Base-by-base conservation (phyloP, 2,329 filamentous ascomycete genomes). In the Phyllosticta citriasiana region DNA sequence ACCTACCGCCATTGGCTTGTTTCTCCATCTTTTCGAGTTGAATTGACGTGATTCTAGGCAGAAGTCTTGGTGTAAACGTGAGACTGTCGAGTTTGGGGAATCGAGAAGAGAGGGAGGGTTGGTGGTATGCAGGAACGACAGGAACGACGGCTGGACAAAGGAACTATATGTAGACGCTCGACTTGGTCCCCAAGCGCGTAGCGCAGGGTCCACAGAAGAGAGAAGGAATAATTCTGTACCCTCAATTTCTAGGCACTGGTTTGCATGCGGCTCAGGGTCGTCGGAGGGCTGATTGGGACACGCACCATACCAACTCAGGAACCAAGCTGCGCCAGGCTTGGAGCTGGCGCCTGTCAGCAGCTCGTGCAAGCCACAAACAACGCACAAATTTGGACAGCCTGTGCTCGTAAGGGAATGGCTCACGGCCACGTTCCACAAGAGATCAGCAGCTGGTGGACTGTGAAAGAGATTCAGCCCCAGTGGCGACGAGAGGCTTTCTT, bases 1-100 rank as follows among this genome's bases (percentile, higher is more conserved):
- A 61, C 59, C 40, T 61, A 61, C 59, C 54, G 16, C 47, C 59
- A 24, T 50, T 56, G 3, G 40, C 14, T 7, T 61, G 54, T 30
- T 61, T 61, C 50, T 61, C 59, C 59, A 61, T 61, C n/a, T 52
- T 57, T 40, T 47, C 40, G 40, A n/a, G 16, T 47, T 19, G 40
- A 40, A 47, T 47, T 47, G 40, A 47, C 40, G 40, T n/a, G 19
- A 47, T 6, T 16, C 40, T 47, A 47, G 40, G 40, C 40, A 47
- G 40, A 47, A n/a, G 40, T 47, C 40, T 47, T 47, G 40, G 6
- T 2, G 19, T 16, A 19, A n/a, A n/a, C 16, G 40, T 47, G 40
- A 47, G 40, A 16, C 40, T 47, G 40, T 25, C 40, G 12, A 56
- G 26, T 55, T n/a, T 40, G 24, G 30, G 33, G 8, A 33, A 22